Base-by-base conservation (phyloP, 2,329 filamentous ascomycete genomes). In the Trichoderma guizhouense region DNA sequence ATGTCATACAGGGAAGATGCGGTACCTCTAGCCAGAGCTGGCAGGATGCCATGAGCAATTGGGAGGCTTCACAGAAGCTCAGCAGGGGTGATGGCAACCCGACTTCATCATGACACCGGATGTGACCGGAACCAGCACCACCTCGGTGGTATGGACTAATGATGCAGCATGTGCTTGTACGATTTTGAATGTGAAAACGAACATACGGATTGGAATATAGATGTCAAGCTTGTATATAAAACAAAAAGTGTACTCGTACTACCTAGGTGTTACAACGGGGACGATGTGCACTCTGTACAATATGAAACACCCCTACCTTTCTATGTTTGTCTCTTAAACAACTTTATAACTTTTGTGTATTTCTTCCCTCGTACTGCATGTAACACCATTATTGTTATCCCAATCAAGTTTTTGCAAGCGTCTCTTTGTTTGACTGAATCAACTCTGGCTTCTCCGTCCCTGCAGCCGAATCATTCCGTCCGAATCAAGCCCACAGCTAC, bases 1-100 rank as follows among this genome's bases (percentile, higher is more conserved):
- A 87, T 0, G 80, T 97, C 30, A 86, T 98, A 3, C 87, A 86
- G 53, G 92, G 95, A 78, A 87, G 94, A 75, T 98, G 96, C 79
- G 88, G 85, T 11, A 87, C 86, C 62, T 82, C 84, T 2, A 83
- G 62, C 1, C 55, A 84, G 55, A 86, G 84, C 18, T 93, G 91
- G 87, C 90, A 94, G 77, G 85, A 87, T 72, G 91, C 90, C 2
- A 79, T 93, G 61, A 86, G 88, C 74, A 81, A 81, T 47, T 94
- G 93, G 92, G 84, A 86, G 75, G 84, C 82, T 66, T 71, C 74
- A 14, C 78, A 76, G 61, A 74, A 75, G 53, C 57, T 63, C 12
- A 71, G 73, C 24, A 43, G 68, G 47, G 32, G 32, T 34, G 36
- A 58, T 66, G 43, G 30, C 24, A 30, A 34, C 11, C 58, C 26